Base-by-base conservation (phyloP, 164 flowering plant genomes). In the Dillenia turbinata region DNA sequence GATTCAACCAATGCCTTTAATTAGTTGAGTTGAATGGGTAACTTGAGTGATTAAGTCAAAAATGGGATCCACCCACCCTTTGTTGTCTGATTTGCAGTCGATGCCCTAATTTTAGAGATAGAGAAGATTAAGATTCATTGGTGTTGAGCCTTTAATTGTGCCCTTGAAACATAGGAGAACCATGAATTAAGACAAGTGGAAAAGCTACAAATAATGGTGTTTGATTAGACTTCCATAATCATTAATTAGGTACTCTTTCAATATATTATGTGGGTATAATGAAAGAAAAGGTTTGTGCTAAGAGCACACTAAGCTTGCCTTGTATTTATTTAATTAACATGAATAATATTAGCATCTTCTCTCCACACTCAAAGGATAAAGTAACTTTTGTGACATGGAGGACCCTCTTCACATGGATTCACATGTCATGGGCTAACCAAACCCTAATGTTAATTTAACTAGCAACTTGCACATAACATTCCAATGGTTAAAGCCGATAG, bases 341-440 rank as follows among this genome's bases (percentile, higher is more conserved):
- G n/a, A 45, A 5, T 46, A 48, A 9, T 24, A 65, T 55, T 52
- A 56, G 50, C 47, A 52, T 56, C 54, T 69, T 56, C 33, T 48
- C 46, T 57, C 48, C 47, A 66, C 71, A 71, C 63, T 62, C 75
- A 65, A 70, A 57, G 71, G 52, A 65, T 63, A 26, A 33, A 33
- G 40, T 33, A 6, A 33, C 40, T 45, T 45, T 45, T 43, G 47
- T 43, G 72, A 69, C 80, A 78, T 61, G 57, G 65, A 66, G 78
- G 81, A 63, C 86, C 84, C 78, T 58, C 71, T 73, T 80, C 86
- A 83, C 86, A 78, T 80, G 84, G 78, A 66, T 60, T 76, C 82
- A 80, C 84, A 66, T 79, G 84, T 49, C 63, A 51, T 47, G 11
- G 40, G 71, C 56, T 47, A 65, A 57, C 56, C 40, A 57, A 72